Base-by-base conservation (phyloP, 2,329 filamentous ascomycete genomes). In the Microcyclosporella mali region DNA sequence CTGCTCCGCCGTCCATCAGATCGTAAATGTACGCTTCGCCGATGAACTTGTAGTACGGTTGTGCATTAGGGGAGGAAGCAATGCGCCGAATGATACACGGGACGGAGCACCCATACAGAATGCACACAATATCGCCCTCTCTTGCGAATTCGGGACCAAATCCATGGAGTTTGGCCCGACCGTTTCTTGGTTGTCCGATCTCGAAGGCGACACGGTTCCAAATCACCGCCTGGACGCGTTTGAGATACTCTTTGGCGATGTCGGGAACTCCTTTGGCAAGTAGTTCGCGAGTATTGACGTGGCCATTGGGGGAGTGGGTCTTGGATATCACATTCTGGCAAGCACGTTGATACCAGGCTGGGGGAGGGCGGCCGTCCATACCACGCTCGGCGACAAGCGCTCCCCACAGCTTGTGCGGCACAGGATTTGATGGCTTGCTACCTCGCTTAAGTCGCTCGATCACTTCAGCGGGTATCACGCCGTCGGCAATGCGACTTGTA, bases 1-100 rank as follows among this genome's bases (percentile, higher is more conserved):
- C 35, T 82, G 6, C 45, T 17, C 64, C 62, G 14, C 46, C 49
- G 18, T 45, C 52, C 54, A 57, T 56, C 31, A 48, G 49, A 1
- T 52, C 56, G 29, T 57, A 52, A 6, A 56, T 37, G 31, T 50
- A 57, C 2, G 49, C 37, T 29, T 57, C 53, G 4, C 54, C 53
- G 3, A 42, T 33, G 28, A 50, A 35, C 12, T 35, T 16, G 19
- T 15, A 43, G 29, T 39, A 29, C 12, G 32, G 27, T n/a, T 27
- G 15, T 6, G 11, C 36, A 11, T 8, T 11, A 1, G n/a, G 12
- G 12, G 14, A 6, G 12, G n/a, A 12, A 2, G 7, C 18, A 25
- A 31, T 11, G n/a, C 16, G 36, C 3, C 52, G 43, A 4, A 56
- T 31, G 15, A 57, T 39, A 14, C 36, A 40, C 2, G 55, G 55